These are phyloP conservation scores for Ophiosphaerella herpotricha DNA, from an alignment of 2,329 filamentous ascomycete species.

Conservation along the genomic window DNA sequence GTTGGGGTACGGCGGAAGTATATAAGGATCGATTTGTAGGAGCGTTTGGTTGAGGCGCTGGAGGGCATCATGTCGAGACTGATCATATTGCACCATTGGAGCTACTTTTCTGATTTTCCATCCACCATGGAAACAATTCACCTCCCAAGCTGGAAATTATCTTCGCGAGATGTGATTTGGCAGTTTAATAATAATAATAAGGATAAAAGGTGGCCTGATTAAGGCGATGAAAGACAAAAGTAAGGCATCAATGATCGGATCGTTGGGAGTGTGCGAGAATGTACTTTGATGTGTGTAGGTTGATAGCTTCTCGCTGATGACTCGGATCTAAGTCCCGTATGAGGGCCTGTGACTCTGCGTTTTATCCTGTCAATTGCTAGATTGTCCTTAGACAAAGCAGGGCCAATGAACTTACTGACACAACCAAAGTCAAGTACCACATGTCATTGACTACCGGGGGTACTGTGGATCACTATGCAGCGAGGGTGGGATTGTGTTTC, in stretches of 20 bases:
- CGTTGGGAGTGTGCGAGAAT: conserved; percentile 10
- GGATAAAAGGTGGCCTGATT: conserved; percentile 8
- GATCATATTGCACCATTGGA: conserved; percentile 35
- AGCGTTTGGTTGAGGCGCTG: conserved; percentile 45
- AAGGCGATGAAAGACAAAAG: conserved; percentile 15
- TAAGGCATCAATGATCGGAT: conserved; percentile 23
- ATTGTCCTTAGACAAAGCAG: not conserved
- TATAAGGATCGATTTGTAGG: conserved; percentile 45
- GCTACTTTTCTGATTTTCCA: not conserved
- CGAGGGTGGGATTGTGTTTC: conserved; percentile 11
- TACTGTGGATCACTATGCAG: conserved; percentile 6
- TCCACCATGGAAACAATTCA: not conserved
- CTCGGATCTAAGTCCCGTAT: conserved; percentile 38
- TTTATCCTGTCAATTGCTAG: conserved; percentile 6
- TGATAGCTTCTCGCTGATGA: conserved; percentile 33
- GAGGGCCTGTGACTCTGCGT: conserved; percentile 4
- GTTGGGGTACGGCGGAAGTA: conserved; percentile 45
- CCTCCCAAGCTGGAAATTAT: no score
- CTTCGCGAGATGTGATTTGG: no score
- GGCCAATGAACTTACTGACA: no score
- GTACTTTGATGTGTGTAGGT: conserved; percentile 19
- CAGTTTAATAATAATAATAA: conserved; percentile 7
- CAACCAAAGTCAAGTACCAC: no score
- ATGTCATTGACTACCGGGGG: no score
- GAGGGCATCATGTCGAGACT: conserved; percentile 33